Conservation (phyloP, 2,329 filamentous ascomycete species). For the Penicillium capsulatum region DNA sequence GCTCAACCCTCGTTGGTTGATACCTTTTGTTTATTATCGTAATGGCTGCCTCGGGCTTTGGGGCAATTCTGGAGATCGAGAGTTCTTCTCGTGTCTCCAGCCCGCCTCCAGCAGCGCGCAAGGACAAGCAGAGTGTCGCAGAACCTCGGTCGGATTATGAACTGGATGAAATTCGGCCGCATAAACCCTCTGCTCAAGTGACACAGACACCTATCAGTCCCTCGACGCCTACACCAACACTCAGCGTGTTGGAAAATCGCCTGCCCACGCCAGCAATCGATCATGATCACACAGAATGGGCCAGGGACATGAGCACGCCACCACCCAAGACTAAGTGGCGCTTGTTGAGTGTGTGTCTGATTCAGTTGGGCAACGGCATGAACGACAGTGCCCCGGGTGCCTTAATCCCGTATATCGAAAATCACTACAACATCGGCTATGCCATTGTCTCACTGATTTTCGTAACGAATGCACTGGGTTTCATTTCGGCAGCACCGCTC, state of each 20-base stretch:
- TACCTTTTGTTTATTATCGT: conserved; percentile 12
- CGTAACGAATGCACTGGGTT: conserved; percentile 71
- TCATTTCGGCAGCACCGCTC: conserved; percentile 66
- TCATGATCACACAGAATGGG: conserved; percentile 10
- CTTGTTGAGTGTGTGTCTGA: conserved; percentile 59
- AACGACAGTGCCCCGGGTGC: conserved; percentile 74
- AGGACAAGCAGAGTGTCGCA: conserved; percentile 22
- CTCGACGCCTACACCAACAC: conserved; percentile 9
- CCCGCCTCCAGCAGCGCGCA: conserved; percentile 36
- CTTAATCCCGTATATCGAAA: conserved; percentile 75
- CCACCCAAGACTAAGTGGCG: conserved; percentile 61
- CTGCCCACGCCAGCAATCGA: conserved; percentile 6
- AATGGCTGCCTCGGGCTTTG: conserved; percentile 38
- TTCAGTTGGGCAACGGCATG: conserved; percentile 66
- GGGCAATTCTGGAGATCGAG: conserved; percentile 44
- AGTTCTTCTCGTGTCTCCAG: conserved; percentile 31
- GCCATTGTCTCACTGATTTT: conserved; percentile 78
- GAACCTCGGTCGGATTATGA: conserved; percentile 22
- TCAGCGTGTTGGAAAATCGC: conserved; percentile 13
- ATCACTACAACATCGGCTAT: conserved; percentile 70
- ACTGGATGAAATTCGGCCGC: conserved; percentile 18
- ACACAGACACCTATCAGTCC: conserved; percentile 1
- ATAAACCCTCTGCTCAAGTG: conserved; percentile 2
- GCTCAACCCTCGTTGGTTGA: too few species aligned
- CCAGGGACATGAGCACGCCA: conserved; percentile 9